These are phyloP conservation scores for Diospyros kaki DNA, from an alignment of 148 eudicot genomes.

Conservation along the genomic window DNA sequence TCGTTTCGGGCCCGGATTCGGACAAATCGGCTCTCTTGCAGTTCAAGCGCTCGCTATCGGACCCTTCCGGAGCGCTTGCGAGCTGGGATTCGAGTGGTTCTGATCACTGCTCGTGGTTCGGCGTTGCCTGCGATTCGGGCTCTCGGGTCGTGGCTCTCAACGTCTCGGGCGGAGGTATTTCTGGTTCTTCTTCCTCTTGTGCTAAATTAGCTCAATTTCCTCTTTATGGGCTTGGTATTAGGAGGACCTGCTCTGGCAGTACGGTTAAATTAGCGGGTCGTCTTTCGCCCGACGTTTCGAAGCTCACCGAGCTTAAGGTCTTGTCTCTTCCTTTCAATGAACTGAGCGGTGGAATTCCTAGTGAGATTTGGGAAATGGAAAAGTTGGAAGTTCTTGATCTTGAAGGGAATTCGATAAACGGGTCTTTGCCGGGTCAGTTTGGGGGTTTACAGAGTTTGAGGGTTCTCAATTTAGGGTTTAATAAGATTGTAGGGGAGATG, in stretches of 20 bases:
- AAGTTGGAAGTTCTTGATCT: constrained; percentile 56
- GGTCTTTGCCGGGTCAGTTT: constrained; percentile 32
- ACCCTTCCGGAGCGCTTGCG: constrained; percentile 42
- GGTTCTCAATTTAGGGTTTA: constrained; percentile 61
- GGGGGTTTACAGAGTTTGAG: constrained; percentile 36
- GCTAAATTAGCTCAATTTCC: constrained; percentile 38
- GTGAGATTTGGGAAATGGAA: constrained; percentile 40
- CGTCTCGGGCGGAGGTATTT: constrained; percentile 50
- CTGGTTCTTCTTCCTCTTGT: constrained; percentile 34
- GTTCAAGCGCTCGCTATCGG: constrained; percentile 44
- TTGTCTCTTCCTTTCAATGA: constrained; percentile 48
- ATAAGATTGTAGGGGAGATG: constrained; percentile 46
- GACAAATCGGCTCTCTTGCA: constrained; percentile 54
- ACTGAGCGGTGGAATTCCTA: constrained; percentile 40
- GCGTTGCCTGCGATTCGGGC: constrained; percentile 56
- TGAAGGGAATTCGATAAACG: constrained; percentile 39
- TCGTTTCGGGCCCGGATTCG: constrained; percentile 23
- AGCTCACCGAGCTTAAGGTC: constrained; percentile 39
- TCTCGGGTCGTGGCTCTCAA: constrained; percentile 42
- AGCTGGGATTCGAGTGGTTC: constrained; percentile 37
- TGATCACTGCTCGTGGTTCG: constrained; percentile 68
- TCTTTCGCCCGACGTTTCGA: constrained; percentile 27
- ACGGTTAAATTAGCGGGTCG: constrained; percentile 29
- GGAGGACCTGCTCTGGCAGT: constrained; percentile 31
- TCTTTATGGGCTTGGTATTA: constrained; percentile 45